A percentile compares a stretch with the other conserved stretches of the same genome.
These are phyloP conservation scores for Skeletonema marinoi DNA, from an alignment of 108 stramenopile genomes.

Conservation along the genomic window DNA sequence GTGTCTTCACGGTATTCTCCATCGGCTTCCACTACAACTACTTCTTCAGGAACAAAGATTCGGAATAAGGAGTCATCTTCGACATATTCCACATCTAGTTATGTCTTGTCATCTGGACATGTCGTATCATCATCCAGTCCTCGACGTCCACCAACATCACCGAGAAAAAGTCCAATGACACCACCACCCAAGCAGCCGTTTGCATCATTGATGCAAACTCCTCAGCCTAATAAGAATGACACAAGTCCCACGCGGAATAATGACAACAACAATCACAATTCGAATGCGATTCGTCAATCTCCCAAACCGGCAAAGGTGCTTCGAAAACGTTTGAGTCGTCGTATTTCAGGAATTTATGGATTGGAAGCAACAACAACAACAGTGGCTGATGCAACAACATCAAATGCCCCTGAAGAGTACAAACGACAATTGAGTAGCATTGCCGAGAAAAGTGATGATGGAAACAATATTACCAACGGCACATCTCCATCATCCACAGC, in stretches of 20 bases:
- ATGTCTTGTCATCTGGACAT: slow-evolving; percentile 40
- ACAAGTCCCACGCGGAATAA: not conserved
- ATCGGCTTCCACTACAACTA: not conserved
- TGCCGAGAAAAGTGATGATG: slow-evolving; percentile 34
- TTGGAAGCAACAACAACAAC: not conserved
- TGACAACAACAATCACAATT: not conserved
- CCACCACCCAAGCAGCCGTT: slow-evolving; percentile 25
- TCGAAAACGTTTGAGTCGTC: slow-evolving; percentile 33
- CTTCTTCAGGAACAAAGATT: not conserved
- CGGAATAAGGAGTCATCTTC: slow-evolving; percentile 13
- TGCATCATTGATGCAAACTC: slow-evolving; percentile 39
- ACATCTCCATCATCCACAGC: not conserved
- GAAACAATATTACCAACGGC: not conserved
- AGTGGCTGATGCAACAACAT: not conserved
- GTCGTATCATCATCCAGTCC: slow-evolving; percentile 40
- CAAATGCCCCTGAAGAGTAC: slow-evolving; percentile 2
- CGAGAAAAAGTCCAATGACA: slow-evolving; percentile 2
- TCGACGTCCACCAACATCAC: not conserved
- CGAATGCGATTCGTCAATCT: slow-evolving; percentile 1
- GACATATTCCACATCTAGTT: slow-evolving; percentile 32
- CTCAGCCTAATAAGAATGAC: not conserved
- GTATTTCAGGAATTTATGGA: slow-evolving; percentile 33
- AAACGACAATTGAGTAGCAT: slow-evolving; percentile 42
- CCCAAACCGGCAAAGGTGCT: slow-evolving; percentile 19
- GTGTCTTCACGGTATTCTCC: slow-evolving; percentile 7